A percentile compares a stretch with the other conserved stretches of the same genome.
Evolutionary conservation across 352 stramenopile genomes (phyloP).

Genomic region (Phytopythium montanum): DNA sequence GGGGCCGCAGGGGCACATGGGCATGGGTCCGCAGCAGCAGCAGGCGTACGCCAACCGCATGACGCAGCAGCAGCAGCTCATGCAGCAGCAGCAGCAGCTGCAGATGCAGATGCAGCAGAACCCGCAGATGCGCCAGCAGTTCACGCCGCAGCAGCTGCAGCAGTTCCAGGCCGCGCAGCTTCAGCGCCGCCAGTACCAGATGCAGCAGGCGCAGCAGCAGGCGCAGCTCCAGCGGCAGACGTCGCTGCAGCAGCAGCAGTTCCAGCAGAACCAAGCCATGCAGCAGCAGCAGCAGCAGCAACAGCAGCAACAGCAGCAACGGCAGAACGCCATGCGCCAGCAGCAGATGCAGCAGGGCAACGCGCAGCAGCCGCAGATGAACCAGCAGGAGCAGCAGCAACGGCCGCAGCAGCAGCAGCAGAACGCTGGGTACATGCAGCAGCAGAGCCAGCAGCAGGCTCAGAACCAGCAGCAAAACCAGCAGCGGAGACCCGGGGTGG

Average conservation of each 20-base stretch:
- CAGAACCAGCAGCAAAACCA: conserved; percentile 7
- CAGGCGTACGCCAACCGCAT: conserved; percentile 39
- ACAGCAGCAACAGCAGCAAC: conserved; percentile 27
- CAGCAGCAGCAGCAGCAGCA: conserved; percentile 43
- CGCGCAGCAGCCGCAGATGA: neutral
- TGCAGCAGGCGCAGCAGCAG: conserved; percentile 56
- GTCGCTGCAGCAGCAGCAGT: conserved; percentile 33
- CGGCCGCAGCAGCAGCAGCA: neutral
- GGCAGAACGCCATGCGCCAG: conserved; percentile 51
- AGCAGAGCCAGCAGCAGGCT: conserved; percentile 1
- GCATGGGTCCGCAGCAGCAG: conserved; percentile 49
- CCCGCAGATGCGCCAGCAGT: conserved; percentile 74
- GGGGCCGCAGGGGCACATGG: conserved; percentile 15
- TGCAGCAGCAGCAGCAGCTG: conserved; percentile 71
- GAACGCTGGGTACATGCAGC: neutral
- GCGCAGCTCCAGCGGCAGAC: conserved; percentile 61
- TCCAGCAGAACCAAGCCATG: conserved; percentile 16
- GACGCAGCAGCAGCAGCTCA: conserved; percentile 61
- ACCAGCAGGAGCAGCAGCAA: conserved; percentile 1
- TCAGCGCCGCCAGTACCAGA: conserved; percentile 68
- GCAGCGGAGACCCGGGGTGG: conserved; percentile 10
- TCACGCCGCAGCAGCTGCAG: conserved; percentile 78
- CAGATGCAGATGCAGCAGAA: conserved; percentile 85
- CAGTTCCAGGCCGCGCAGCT: conserved; percentile 72
- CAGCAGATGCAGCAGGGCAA: conserved; percentile 6